Base-by-base conservation (phyloP, 2,329 filamentous ascomycete genomes). In the Scorias spongiosa region DNA sequence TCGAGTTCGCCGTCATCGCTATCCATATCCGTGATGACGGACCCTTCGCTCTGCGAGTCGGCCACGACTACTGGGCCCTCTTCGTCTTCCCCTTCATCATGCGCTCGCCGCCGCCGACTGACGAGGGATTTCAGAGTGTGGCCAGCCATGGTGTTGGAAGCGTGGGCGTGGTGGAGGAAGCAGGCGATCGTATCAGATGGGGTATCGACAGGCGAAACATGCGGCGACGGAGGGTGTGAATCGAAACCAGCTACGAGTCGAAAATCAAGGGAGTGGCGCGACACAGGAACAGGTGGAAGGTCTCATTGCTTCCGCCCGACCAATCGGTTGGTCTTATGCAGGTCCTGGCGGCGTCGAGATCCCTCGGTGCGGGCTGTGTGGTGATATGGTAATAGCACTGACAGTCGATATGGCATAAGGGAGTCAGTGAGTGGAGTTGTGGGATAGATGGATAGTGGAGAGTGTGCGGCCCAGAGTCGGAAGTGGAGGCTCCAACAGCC, bases 71-170 rank as follows among this genome's bases (percentile, higher is more conserved):
- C 66, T 47, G 72, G 53, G 34, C 56, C 58, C 49, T 66, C 63
- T 42, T 83, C 79, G 51, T 83, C 80, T 54, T 83, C 80, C 53
- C 73, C 79, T 59, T 84, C 80, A 56, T 84, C 79, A 62, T 79
- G 78, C 51, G 78, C 71, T 54, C 79, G 75, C 60, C 80, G 77
- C 57, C 80, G 75, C 54, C 76, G 76, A 59, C 77, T 76, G 62
- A 81, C 74, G 54, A 76, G 63, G 64, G 78, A 80, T 65, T 74
- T 79, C 62, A 77, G 75, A 58, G 55, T 52, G 29, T 75, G 73
- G 57, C 72, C 61, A 44, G 66, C 62, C 38, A 36, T 36, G 32
- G 11, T 36, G 32, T 36, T 12, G 20, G 7, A 26, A 7, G 20
- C 20, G 20, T 26, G n/a, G n/a, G n/a, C n/a, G n/a, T n/a, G n/a